These are phyloP conservation scores for Penicillium pulvis DNA, from an alignment of 495 filamentous ascomycete genomes.

Conservation along the genomic window DNA sequence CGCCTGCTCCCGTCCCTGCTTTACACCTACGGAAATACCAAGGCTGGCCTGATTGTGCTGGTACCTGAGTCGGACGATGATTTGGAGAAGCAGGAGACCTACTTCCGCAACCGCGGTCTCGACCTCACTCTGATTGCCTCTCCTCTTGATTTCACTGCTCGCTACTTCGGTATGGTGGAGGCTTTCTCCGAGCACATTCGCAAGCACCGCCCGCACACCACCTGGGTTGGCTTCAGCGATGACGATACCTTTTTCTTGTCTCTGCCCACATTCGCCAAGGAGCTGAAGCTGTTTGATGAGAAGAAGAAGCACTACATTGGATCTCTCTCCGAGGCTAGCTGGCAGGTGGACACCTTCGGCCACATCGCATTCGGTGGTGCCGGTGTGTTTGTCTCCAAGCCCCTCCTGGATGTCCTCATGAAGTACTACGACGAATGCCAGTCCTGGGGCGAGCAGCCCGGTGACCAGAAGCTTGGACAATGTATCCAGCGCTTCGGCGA, in stretches of 20 bases:
- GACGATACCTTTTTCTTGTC: constrained; percentile 77
- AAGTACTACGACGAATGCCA: constrained; percentile 57
- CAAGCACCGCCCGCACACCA: constrained; percentile 51
- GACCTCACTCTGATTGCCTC: constrained; percentile 57
- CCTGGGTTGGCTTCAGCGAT: constrained; percentile 67
- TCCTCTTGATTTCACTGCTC: constrained; percentile 57
- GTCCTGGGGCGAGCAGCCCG: constrained; percentile 51
- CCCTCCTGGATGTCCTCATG: constrained; percentile 56
- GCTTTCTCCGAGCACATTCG: constrained; percentile 55
- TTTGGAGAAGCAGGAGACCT: constrained; percentile 46
- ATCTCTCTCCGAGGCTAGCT: constrained; percentile 63
- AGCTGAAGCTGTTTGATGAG: constrained; percentile 58
- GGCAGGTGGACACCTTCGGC: constrained; percentile 60
- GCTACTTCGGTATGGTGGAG: constrained; percentile 65
- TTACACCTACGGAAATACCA: constrained; percentile 53
- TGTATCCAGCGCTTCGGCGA: constrained; percentile 61
- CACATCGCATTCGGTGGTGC: constrained; percentile 71
- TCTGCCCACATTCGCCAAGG: constrained; percentile 52
- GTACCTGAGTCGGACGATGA: constrained; percentile 50
- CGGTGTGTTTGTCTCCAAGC: constrained; percentile 64
- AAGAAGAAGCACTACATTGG: constrained; percentile 59
- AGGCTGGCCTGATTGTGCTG: constrained; percentile 51
- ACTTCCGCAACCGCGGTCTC: constrained; percentile 53
- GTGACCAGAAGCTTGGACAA: constrained; percentile 63
- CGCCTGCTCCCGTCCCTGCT: constrained; percentile 49